Conservation (phyloP, 257 asterid genomes). For the Ehretia macrophylla region DNA sequence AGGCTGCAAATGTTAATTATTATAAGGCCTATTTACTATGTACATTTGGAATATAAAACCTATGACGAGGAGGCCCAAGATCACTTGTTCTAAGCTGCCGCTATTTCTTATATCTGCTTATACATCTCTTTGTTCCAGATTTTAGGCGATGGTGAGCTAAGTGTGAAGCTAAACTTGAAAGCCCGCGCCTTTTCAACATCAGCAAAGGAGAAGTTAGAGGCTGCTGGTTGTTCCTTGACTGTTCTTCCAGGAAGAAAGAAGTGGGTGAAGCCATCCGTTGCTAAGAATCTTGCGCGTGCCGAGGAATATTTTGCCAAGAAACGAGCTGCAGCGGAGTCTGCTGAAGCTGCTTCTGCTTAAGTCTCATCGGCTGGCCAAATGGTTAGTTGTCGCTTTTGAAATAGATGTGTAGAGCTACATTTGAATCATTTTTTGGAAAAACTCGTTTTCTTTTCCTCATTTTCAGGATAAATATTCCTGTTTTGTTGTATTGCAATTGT, state of each 20-base stretch:
- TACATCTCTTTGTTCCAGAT: slow-evolving; percentile 33
- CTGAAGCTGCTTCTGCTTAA: slow-evolving; percentile 39
- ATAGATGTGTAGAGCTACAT: background rate
- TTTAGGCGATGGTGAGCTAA: slow-evolving; percentile 68
- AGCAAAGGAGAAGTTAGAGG: slow-evolving; percentile 69
- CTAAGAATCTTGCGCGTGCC: slow-evolving; percentile 76
- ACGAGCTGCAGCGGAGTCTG: slow-evolving; percentile 47
- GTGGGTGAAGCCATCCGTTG: slow-evolving; percentile 67
- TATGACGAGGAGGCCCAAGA: background rate
- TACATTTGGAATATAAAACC: no score
- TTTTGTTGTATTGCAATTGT: slow-evolving; percentile 12
- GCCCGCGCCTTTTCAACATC: slow-evolving; percentile 68
- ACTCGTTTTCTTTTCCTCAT: background rate
- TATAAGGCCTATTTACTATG: no score
- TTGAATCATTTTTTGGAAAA: background rate
- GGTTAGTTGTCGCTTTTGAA: background rate
- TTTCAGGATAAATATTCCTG: slow-evolving; percentile 18
- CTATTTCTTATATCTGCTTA: background rate
- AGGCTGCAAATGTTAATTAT: no score
- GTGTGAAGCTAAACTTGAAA: slow-evolving; percentile 53
- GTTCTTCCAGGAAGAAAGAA: slow-evolving; percentile 79
- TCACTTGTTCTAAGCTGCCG: background rate
- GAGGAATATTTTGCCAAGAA: slow-evolving; percentile 87
- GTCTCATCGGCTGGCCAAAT: background rate
- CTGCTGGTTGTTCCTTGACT: slow-evolving; percentile 48